Base-by-base conservation (phyloP, 2,329 filamentous ascomycete genomes). In the Magnaporthales sp. region DNA sequence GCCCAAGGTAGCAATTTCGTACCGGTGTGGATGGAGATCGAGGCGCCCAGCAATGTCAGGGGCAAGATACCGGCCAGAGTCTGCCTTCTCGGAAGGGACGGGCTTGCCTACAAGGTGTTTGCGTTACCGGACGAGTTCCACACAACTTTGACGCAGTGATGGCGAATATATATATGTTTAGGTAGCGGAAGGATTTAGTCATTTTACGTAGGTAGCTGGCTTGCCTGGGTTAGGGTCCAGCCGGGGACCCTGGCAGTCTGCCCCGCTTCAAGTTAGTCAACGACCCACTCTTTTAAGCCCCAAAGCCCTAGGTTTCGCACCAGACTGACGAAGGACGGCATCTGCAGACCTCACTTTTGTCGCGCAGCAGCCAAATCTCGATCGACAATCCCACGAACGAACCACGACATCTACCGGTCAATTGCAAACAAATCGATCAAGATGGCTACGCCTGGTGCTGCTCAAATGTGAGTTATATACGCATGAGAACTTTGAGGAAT, bases 361-460 rank as follows among this genome's bases (percentile, higher is more conserved):
- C n/a, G 38, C 38, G 38, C 38, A 51, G 38, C 38, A 51, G 38
- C 38, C 38, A 51, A 51, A 51, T 19, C 38, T 51, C 38, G 38
- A 51, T 51, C 38, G 38, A 51, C 38, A 51, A n/a, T 19, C 38
- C 38, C 38, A 51, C 38, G 38, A 51, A 51, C 38, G 38, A 51
- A 51, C 38, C 38, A 51, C 38, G 38, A 51, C 38, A 51, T 51
- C 38, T 51, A 51, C 38, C 38, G 38, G 38, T n/a, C 38, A 51
- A 51, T 51, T 3, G 8, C n/a, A 51, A 51, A 51, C 38, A 51
- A 51, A 51, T 51, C 38, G 38, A 51, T 51, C 82, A 86, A 80
- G 73, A 87, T 87, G 84, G 83, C 85, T 80, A 80, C 82, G 77
- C 82, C 84, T 73, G 84, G 85, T 77, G 79, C 83, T 77, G 38